A percentile compares a stretch with the other conserved stretches of the same genome.
These are phyloP conservation scores for Dalechampia spathulata DNA, from an alignment of 441 rosid genomes.

Conservation along the genomic window DNA sequence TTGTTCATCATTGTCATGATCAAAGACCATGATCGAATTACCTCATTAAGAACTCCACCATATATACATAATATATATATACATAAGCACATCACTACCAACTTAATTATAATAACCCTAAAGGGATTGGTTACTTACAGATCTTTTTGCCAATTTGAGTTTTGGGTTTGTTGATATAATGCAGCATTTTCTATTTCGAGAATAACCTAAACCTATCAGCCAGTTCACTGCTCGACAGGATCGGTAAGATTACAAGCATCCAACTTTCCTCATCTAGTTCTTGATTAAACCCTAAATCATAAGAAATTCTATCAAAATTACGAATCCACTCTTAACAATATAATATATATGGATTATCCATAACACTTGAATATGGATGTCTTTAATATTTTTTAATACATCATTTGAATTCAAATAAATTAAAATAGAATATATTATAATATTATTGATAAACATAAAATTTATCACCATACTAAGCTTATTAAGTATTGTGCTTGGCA, in stretches of 20 bases:
- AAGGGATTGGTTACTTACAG: neutral
- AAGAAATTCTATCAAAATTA: no score
- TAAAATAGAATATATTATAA: neutral
- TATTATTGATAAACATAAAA: no score
- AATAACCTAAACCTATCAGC: constrained; percentile 4
- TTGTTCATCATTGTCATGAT: constrained; percentile 4
- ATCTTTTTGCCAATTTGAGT: constrained; percentile 9
- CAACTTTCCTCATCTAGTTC: neutral
- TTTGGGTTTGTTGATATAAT: neutral
- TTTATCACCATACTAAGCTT: no score
- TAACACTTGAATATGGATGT: no score
- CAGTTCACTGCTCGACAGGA: constrained; percentile 10
- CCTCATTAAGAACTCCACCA: neutral
- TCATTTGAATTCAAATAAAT: neutral
- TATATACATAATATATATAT: neutral
- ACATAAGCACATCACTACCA: no score
- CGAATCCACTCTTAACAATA: no score
- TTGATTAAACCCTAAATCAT: constrained; percentile 2
- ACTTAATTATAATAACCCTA: constrained; percentile 10
- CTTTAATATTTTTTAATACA: no score
- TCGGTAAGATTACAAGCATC: neutral
- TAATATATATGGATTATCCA: no score
- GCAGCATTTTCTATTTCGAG: constrained; percentile 10
- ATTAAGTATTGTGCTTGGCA: no score
- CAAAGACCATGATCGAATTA: neutral